Evolutionary conservation across 129 eudicot genomes (phyloP), one percentile per base, ranked within the genome.

Genomic region (Flaveria sonorensis): DNA sequence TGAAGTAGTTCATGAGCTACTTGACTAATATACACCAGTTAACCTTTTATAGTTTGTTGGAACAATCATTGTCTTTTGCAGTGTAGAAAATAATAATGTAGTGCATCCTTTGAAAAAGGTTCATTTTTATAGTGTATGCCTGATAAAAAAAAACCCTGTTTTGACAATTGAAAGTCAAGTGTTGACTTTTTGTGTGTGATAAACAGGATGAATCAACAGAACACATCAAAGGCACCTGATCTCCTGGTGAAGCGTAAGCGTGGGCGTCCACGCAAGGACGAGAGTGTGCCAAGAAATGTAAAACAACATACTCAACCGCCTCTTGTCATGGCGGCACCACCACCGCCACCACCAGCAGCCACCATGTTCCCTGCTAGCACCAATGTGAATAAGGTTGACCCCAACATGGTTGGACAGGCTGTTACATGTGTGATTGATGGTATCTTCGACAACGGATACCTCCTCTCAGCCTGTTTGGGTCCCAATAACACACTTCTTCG

Each of bases 221-320:
- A 78, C 78, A 79, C 72, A 46, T 73, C 81, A n/a, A 74, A 74
- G 46, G 26, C 75, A 66, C 71, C 86, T 18, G 83, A 83, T 6
- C 72, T 79, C 48, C 93, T 88, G 1, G 84, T 81, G 52, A 92
- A 92, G 88, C 90, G 98, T 59, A 92, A 79, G 75, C 96, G 96
- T 61, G 98, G 98, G n/a, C 92, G 94, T 18, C 98, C 98, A 13
- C 90, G 96, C 1, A 92, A 92, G 71, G 98, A 92, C 55, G 96
- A 82, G 7, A 86, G 60, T 67, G 23, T 77, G 59, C 75, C 52
- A 10, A 81, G 79, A 77, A 77, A 57, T 9, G 85, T 51, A 61
- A 83, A 64, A 73, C 56, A 72, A 53, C 72, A 61, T 7, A 72
- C 77, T 7, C 84, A 79, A 21, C 59, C 87, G 10, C 86, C 85